Base-by-base conservation (phyloP, 306 rosid genomes). In the Canavalia gladiata region DNA sequence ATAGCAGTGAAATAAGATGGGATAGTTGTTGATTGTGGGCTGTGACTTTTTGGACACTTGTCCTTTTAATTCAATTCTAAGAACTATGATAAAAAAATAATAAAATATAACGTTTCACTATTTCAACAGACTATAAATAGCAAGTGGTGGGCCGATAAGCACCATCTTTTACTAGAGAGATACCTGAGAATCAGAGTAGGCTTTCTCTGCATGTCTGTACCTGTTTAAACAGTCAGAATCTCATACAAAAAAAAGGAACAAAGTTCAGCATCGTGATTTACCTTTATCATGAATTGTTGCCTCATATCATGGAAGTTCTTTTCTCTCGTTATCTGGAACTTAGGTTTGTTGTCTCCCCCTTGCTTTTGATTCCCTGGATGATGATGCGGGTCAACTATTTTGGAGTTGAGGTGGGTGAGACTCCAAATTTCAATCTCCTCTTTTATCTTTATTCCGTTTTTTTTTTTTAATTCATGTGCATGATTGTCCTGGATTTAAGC, bases 391-490 rank as follows among this genome's bases (percentile, higher is more conserved):
- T 76, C 62, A 31, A 30, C 11, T 0, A 4, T n/a, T 65, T 45
- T 50, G 67, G 57, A 25, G 68, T 54, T 67, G 6, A 63, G 29
- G 45, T 35, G 64, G 39, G 54, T 35, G 55, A 33, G 43, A 64
- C 63, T 45, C 18, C 65, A 72, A 72, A 9, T 54, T 9, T 72
- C 77, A 72, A 8, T 9, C 28, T 56, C 39, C 6, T 1, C 33
- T 55, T 73, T 73, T 42, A 52, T 64, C 64, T 54, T 31, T 54
- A 7, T 10, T 18, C 4, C 28, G 1, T 0, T 25, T 7, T 28
- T 12, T 35, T 29, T 13, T 72, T 34, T 18, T 18, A 18, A 18
- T 13, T 50, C 9, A 50, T 7, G 60, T 37, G 11, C 56, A 11
- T 4, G 13, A 10, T 2, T 69, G 12, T 25, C 28, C 33, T 12